Base-by-base conservation (phyloP, 2,329 filamentous ascomycete species). In the Pleoardoris graminearum region DNA sequence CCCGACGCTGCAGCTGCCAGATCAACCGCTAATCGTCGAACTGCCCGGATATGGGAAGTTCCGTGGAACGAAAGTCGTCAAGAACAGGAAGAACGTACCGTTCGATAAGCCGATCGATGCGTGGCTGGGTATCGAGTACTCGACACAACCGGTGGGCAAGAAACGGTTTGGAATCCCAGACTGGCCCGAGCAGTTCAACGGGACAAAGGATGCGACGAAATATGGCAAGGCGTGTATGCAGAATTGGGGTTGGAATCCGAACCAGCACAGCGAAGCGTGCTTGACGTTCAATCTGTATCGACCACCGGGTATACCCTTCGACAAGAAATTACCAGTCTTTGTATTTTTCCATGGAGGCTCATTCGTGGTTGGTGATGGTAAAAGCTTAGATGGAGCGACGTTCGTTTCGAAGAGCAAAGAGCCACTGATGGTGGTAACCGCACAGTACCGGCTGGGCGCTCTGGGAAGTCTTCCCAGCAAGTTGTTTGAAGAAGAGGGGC, bases 101-200 rank as follows among this genome's bases (percentile, higher is more conserved):
- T 65, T 78, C 2, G 63, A 70, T 7, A 55, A 55, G 2, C 53
- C 70, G 0, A 73, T 80, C 1, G 76, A 80, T 54, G 77, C 78
- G 0, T 81, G 78, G 78, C 64, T 80, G 5, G 77, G 77, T 2
- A 73, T 80, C 27, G 75, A 79, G 58, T 81, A 79, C 43, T 72
- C 78, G 0, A 77, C 76, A 0, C 71, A 71, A 49, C 69, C 69
- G 25, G 58, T 73, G 1, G 76, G 74, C 4, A 63, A 75, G 3
- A 55, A 63, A 12, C 75, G 79, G 7, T 80, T 80, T 50, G 65
- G 61, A 11, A 68, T 75, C 0, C 67, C 77, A 17, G 65, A 70
- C 19, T 76, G 71, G 72, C 77, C 79, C 0, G 55, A 57, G 3
- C 57, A 69, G 1, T 79, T 80, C 41, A 63, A 73, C 1, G 78